Conservation (phyloP, 352 stramenopile genomes). For the Pythium sukuiense region DNA sequence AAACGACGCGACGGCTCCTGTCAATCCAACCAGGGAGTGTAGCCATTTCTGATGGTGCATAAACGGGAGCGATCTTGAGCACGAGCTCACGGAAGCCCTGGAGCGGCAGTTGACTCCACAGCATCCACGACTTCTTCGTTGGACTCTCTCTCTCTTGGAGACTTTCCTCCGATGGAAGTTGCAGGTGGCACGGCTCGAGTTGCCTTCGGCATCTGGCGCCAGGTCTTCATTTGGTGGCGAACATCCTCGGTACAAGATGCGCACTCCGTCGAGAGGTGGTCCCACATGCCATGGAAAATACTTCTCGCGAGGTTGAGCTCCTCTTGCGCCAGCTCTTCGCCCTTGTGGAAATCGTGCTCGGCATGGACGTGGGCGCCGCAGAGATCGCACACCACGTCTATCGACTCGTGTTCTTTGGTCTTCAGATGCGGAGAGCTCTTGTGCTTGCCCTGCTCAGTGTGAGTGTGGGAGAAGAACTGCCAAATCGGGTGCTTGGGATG, state of each 20-base stretch:
- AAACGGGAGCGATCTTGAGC: not conserved
- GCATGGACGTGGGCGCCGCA: constrained; percentile 15
- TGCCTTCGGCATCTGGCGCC: constrained; percentile 13
- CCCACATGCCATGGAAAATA: constrained; percentile 21
- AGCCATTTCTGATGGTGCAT: constrained; percentile 1
- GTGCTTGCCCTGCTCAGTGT: constrained; percentile 2
- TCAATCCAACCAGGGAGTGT: not conserved
- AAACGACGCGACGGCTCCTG: constrained; percentile 7
- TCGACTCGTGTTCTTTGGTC: not conserved
- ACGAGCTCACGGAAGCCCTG: not conserved
- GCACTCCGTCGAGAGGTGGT: constrained; percentile 18
- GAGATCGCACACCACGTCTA: constrained; percentile 18
- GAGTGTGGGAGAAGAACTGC: constrained; percentile 20
- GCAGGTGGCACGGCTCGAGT: constrained; percentile 1
- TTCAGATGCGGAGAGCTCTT: constrained; percentile 7
- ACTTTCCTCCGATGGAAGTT: not conserved
- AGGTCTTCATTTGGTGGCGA: constrained; percentile 22
- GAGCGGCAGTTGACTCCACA: not conserved
- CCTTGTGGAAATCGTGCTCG: constrained; percentile 10
- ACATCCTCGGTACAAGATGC: constrained; percentile 6
- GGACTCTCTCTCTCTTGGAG: not conserved
- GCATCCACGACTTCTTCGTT: not conserved
- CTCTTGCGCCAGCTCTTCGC: constrained; percentile 7
- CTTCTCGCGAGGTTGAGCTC: constrained; percentile 10
- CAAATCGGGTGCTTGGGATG: constrained; percentile 17